A percentile compares a stretch with the other conserved stretches of the same genome.
phyloP scores from a whole-genome alignment of 345 rosid species.

The Brassica carinata region DNA sequence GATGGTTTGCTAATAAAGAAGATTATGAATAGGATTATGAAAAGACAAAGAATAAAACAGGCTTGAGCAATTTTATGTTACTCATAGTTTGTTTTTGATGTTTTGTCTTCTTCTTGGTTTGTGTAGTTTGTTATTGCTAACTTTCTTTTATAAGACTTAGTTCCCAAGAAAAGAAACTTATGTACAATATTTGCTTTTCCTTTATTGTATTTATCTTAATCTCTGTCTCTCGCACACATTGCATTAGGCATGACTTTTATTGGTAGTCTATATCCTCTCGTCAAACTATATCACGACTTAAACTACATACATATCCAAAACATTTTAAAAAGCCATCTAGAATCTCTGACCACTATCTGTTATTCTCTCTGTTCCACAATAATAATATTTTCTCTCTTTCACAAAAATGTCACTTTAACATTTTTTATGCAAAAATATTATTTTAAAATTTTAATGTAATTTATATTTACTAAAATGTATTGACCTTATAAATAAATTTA shows the following conservation, averaged over 20 bases:
- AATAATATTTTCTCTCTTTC: too few species aligned
- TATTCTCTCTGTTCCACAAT: too few species aligned
- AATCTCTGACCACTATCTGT: slow-evolving; percentile 13
- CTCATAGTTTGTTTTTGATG: slow-evolving; percentile 14
- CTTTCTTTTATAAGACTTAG: slow-evolving; percentile 1
- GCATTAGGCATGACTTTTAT: slow-evolving; percentile 18
- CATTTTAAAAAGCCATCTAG: slow-evolving; percentile 26
- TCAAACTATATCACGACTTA: slow-evolving; percentile 8
- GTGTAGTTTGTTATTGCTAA: slow-evolving; percentile 5
- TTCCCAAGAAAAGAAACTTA: not conserved
- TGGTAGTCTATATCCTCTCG: slow-evolving; percentile 3
- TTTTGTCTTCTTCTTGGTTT: slow-evolving; percentile 22
- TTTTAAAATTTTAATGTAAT: too few species aligned
- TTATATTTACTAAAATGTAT: too few species aligned
- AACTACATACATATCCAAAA: not conserved
- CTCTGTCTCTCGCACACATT: slow-evolving; percentile 25
- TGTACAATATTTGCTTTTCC: not conserved
- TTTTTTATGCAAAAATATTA: too few species aligned
- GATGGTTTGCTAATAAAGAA: slow-evolving; percentile 23
- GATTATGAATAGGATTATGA: slow-evolving; percentile 7
- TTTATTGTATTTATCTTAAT: not conserved
- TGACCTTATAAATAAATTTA: too few species aligned
- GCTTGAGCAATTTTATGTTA: not conserved
- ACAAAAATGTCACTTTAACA: too few species aligned
- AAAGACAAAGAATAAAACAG: not conserved